Evolutionary conservation across 2,329 filamentous ascomycete genomes (phyloP), one percentile per base, ranked within the genome.

Genomic region (Lomentospora prolificans): DNA sequence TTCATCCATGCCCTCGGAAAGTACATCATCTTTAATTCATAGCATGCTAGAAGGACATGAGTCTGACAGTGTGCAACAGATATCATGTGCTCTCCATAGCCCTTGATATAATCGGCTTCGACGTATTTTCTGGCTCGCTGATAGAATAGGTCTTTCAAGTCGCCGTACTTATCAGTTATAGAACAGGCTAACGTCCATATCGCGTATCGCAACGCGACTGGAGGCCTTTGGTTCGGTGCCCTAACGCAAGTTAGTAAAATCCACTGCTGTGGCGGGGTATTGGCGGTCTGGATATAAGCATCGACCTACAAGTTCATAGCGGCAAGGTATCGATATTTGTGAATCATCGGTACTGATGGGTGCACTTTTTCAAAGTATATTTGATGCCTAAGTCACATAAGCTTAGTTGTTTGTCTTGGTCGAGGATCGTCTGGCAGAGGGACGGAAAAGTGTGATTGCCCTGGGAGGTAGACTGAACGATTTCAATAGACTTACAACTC

Each of bases 21-120:
- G 68, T 90, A 95, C 89, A 97, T 96, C 79, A 89, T 87, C 72
- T 92, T 96, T 75, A 96, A 97, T 69, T 99, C 94, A 64, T 95
- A 96, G 0, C 81, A 84, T 4, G 85, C 82, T 51, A 95, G 77
- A 19, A 97, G 74, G 25, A 84, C 76, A 78, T 95, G 95, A 1
- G 89, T 83, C 68, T 99, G 94, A 53, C 86, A 88, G 68, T 96
- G 89, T 14, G 86, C 85, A 28, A 96, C 76, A 1, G 87, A 92
- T 61, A 96, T 87, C 67, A 95, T 87, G 61, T 85, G 80, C 69
- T 97, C 92, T 55, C 94, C 94, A 61, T 92, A 90, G 3, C 92
- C 91, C 67, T 89, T 94, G 75, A 96, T 85, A 68, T 95, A 90
- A 66, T 96, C 91, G 58, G 82, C 76, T 67, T 97, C 90, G 46